Evolutionary conservation across 768 basidiomycete species (phyloP).

Genomic region (Russula virescens): DNA sequence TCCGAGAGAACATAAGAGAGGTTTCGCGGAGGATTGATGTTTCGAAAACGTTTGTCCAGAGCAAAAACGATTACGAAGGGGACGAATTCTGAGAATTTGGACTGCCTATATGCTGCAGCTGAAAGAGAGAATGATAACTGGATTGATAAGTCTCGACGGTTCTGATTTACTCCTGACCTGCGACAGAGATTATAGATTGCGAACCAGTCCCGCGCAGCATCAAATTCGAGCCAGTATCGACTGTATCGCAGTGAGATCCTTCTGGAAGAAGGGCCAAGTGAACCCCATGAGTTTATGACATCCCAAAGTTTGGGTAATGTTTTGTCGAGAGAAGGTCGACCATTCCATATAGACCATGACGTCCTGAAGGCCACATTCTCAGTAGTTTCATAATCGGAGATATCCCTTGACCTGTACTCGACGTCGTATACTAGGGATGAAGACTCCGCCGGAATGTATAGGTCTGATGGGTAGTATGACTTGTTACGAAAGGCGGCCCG

Average conservation of each 20-base stretch:
- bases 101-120: background rate
- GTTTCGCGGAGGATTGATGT: background rate
- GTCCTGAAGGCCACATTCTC: background rate
- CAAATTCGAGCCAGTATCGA: conserved; percentile 6
- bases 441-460: background rate
- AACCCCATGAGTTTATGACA: background rate
- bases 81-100: background rate
- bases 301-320: background rate
- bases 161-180: background rate
- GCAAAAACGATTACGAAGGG: background rate
- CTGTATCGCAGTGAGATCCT: background rate
- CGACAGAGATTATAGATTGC: background rate
- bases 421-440: background rate
- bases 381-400: background rate
- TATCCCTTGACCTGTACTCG: background rate
- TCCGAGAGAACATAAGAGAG: background rate
- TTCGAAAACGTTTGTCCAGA: background rate
- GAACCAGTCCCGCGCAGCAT: conserved; percentile 2
- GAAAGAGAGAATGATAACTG: conserved; percentile 2
- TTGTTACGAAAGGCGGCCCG: conserved; percentile 5
- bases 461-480: conserved; percentile 1
- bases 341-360: background rate
- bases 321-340: background rate
- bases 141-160: background rate
- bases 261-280: background rate